Evolutionary conservation across 2,329 filamentous ascomycete species (phyloP).

Genomic region (Shiraia sp.): DNA sequence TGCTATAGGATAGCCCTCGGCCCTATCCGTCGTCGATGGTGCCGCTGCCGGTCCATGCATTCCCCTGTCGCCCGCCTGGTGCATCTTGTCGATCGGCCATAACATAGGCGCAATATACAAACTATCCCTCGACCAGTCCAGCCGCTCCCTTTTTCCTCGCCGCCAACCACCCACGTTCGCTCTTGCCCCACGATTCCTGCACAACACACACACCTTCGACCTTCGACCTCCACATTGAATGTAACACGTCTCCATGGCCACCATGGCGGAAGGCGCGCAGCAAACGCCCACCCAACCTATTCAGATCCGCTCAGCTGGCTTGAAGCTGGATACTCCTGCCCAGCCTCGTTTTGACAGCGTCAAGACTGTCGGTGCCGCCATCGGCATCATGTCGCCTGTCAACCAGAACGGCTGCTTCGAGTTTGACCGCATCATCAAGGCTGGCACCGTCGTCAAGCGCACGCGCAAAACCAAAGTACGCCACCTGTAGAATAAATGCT

Average conservation of each 20-base stretch:
- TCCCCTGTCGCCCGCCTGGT: slow-evolving; percentile 35
- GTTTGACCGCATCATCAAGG: slow-evolving; percentile 91
- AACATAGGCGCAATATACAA: no score
- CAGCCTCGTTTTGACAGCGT: slow-evolving; percentile 28
- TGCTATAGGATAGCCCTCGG: not conserved
- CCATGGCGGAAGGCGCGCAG: slow-evolving; percentile 30
- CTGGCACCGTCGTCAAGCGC: slow-evolving; percentile 82
- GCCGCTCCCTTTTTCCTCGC: slow-evolving; percentile 4
- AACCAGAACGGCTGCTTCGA: slow-evolving; percentile 96
- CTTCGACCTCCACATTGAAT: slow-evolving; percentile 17
- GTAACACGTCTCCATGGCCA: slow-evolving; percentile 20
- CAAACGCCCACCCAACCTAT: slow-evolving; percentile 30
- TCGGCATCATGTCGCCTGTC: slow-evolving; percentile 78
- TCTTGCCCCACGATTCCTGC: slow-evolving; percentile 4
- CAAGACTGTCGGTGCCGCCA: slow-evolving; percentile 34
- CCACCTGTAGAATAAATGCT: not conserved
- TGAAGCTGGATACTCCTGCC: slow-evolving; percentile 30
- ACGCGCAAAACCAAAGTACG: slow-evolving; percentile 88
- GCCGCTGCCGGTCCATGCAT: slow-evolving; percentile 10
- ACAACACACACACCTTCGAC: slow-evolving; percentile 5
- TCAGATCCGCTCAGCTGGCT: slow-evolving; percentile 24
- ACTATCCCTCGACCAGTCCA: slow-evolving; percentile 10
- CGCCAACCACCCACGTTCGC: slow-evolving; percentile 6
- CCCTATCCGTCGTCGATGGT: not conserved
- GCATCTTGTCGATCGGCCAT: slow-evolving; percentile 1